Evolutionary conservation across 441 rosid genomes (phyloP).

Genomic region (Pelargonium cotyledonis): DNA sequence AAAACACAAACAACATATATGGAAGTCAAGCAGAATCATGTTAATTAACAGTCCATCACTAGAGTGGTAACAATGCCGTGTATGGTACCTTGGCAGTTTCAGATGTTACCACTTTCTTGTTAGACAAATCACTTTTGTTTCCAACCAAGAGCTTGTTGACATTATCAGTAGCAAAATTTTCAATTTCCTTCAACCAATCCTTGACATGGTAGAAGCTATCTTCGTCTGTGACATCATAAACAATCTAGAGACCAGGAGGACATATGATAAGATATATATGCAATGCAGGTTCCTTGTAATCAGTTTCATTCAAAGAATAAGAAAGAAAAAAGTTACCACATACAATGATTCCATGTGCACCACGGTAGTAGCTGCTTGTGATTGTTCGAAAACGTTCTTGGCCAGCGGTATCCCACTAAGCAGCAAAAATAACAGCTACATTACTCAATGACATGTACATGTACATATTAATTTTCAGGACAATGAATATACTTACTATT

Average conservation of each 20-base stretch:
- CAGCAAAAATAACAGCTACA: background rate
- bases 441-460: background rate
- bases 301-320: background rate
- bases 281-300: background rate
- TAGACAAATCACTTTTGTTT: conserved; percentile 51
- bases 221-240: conserved; percentile 57
- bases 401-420: conserved; percentile 33
- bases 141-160: conserved; percentile 61
- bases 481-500: conserved; percentile 16
- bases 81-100: conserved; percentile 51
- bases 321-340: conserved; percentile 6
- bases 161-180: conserved; percentile 51
- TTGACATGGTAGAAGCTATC: conserved; percentile 62
- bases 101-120: conserved; percentile 43
- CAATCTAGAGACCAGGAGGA: conserved; percentile 37
- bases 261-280: conserved; percentile 6
- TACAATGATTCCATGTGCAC: conserved; percentile 68
- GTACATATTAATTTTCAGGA: conserved; percentile 4
- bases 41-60: background rate
- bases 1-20: conserved; percentile 8
- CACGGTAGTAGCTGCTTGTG: conserved; percentile 69
- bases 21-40: background rate
- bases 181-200: conserved; percentile 58
- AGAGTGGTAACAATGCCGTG: background rate
- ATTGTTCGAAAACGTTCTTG: conserved; percentile 68